These are phyloP conservation scores for Cladosporium colombiae DNA, from an alignment of 2,329 filamentous ascomycete genomes.

Conservation along the genomic window DNA sequence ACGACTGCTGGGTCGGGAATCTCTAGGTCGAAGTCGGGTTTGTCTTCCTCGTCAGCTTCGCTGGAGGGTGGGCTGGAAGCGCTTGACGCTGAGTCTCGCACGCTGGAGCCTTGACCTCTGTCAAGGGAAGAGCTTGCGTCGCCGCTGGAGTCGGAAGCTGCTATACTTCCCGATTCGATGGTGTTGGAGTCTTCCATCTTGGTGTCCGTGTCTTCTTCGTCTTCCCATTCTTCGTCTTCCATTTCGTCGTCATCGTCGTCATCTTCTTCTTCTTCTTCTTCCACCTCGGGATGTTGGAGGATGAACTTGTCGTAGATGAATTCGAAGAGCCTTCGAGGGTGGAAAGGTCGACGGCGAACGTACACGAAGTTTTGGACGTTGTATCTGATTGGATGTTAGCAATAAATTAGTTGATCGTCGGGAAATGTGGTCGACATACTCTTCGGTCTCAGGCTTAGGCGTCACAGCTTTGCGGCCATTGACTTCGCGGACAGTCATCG, in stretches of 20 bases:
- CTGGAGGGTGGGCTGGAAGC: slow-evolving; percentile 23
- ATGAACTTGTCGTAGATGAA: slow-evolving; percentile 48
- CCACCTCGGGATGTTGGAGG: slow-evolving; percentile 42
- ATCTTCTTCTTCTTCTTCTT: slow-evolving; percentile 37
- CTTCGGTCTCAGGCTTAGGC: slow-evolving; percentile 70
- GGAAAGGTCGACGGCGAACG: slow-evolving; percentile 51
- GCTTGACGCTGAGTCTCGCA: slow-evolving; percentile 11
- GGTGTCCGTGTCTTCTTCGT: slow-evolving; percentile 27
- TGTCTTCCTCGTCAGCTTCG: slow-evolving; percentile 30
- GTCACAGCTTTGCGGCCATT: slow-evolving; percentile 57
- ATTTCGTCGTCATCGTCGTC: slow-evolving; percentile 31
- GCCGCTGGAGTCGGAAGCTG: slow-evolving; percentile 38
- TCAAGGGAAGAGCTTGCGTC: slow-evolving; percentile 33
- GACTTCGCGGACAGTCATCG: slow-evolving; percentile 64
- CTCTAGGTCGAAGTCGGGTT: slow-evolving; percentile 21
- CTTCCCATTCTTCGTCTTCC: slow-evolving; percentile 17
- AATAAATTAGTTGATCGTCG: background rate
- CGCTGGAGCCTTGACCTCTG: slow-evolving; percentile 16
- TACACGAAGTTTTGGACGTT: slow-evolving; percentile 73
- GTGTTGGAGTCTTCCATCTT: slow-evolving; percentile 32
- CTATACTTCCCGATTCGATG: background rate
- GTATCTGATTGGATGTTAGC: slow-evolving; percentile 46
- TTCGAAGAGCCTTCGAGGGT: slow-evolving; percentile 44
- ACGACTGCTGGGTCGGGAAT: slow-evolving; percentile 42
- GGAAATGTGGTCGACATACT: slow-evolving; percentile 44